These are phyloP conservation scores for Naegleria lovaniensis DNA, from an alignment of 208 protist genomes.

Conservation along the genomic window DNA sequence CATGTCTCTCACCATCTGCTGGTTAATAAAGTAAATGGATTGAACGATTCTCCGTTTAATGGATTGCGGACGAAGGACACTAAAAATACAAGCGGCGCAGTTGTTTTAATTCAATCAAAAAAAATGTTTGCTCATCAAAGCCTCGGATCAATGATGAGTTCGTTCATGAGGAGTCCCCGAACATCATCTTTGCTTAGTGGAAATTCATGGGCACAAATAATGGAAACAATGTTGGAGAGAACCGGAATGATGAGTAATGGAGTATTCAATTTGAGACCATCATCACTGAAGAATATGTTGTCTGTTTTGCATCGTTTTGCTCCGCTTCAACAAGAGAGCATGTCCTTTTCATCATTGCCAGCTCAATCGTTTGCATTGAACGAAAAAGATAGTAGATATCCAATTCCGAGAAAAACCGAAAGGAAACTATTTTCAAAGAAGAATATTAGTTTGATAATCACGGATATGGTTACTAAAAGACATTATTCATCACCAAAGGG, in stretches of 20 bases:
- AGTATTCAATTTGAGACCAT: neutral
- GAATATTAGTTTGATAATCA: neutral
- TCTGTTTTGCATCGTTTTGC: neutral
- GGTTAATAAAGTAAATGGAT: no score
- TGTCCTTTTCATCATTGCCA: neutral
- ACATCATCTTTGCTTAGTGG: no score
- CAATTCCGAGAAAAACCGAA: neutral
- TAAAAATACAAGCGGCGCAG: no score
- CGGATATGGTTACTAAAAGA: neutral
- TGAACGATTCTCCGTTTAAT: no score
- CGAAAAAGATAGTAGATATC: neutral
- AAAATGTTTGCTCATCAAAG: no score
- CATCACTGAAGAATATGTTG: neutral
- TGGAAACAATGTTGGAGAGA: neutral
- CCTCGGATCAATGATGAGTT: no score
- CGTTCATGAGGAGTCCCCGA: no score
- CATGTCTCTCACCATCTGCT: no score
- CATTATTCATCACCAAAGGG: neutral
- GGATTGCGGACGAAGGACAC: no score
- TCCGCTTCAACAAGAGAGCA: neutral
- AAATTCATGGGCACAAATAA: no score
- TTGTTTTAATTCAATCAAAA: no score
- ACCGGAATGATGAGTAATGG: neutral
- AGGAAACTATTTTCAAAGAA: neutral
- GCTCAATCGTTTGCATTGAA: neutral